phyloP scores from a whole-genome alignment of 176 grass and related monocot species.

The Melocanna baccifera region DNA sequence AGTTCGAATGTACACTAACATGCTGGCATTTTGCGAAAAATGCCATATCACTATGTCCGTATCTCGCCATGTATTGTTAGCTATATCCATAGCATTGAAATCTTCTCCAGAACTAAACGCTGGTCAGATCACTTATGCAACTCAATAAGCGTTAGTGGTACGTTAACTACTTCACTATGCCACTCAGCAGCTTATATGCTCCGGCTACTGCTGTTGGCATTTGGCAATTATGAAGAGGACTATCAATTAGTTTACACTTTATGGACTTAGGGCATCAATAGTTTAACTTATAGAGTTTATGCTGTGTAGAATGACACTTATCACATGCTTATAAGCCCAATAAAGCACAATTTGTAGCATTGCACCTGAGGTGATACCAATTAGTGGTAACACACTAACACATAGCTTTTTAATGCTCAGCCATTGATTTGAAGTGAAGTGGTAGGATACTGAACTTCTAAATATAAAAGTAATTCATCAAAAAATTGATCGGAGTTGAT shows the following conservation, averaged over 20 bases:
- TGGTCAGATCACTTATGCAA: neutral
- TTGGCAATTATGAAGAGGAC: neutral
- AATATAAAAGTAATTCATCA: neutral
- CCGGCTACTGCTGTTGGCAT: neutral
- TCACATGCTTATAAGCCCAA: neutral
- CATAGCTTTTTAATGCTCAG: neutral
- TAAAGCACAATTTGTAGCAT: neutral
- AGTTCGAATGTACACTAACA: neutral
- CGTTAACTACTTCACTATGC: neutral
- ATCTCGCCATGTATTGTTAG: neutral
- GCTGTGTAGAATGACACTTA: neutral
- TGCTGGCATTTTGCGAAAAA: neutral
- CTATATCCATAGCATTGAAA: neutral
- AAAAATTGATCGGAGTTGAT: neutral
- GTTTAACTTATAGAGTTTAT: neutral
- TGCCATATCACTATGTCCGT: neutral
- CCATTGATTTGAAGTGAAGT: neutral
- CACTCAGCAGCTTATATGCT: neutral
- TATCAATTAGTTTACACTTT: constrained; percentile 1
- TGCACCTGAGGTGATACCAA: neutral
- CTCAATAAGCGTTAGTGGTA: neutral
- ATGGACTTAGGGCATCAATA: neutral
- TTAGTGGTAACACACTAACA: neutral
- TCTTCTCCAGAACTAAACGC: neutral
- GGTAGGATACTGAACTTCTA: neutral